These are phyloP conservation scores for Xylariaceae sp. DNA, from an alignment of 2,329 filamentous ascomycete genomes.

Conservation along the genomic window DNA sequence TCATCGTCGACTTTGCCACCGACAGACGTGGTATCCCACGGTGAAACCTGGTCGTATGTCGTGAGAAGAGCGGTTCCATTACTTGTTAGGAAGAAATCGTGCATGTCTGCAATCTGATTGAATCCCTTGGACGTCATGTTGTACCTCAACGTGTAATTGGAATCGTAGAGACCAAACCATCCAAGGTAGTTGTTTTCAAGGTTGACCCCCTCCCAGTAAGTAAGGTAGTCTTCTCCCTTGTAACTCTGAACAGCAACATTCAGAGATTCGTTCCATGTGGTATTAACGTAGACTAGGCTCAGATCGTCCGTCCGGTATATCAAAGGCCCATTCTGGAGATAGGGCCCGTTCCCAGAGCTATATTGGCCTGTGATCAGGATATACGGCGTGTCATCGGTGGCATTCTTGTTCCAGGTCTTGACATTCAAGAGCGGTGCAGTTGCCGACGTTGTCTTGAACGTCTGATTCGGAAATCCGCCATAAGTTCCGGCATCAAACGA, in stretches of 20 bases:
- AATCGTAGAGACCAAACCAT: neutral
- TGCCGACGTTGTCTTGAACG: neutral
- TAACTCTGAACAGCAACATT: neutral
- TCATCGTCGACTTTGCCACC: conserved; percentile 31
- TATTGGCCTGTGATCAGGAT: neutral
- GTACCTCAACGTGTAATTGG: neutral
- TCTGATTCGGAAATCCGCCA: neutral
- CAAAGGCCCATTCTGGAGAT: neutral
- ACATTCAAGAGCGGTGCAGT: neutral
- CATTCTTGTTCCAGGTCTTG: neutral
- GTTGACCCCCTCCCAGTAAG: neutral
- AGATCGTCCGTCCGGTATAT: neutral
- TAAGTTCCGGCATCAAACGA: neutral
- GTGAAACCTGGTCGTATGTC: conserved; percentile 29
- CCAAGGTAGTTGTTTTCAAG: neutral
- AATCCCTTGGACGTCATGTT: neutral
- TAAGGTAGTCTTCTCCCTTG: neutral
- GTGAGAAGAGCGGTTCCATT: conserved; percentile 34
- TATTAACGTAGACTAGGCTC: neutral
- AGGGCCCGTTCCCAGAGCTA: neutral
- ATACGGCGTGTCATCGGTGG: neutral
- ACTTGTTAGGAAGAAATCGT: conserved; percentile 33
- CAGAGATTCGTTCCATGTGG: neutral
- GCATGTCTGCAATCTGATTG: conserved; percentile 28
- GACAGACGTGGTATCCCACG: conserved; percentile 32